Evolutionary conservation across 495 filamentous ascomycete species (phyloP).

Genomic region (Parachaetomium inaequale): DNA sequence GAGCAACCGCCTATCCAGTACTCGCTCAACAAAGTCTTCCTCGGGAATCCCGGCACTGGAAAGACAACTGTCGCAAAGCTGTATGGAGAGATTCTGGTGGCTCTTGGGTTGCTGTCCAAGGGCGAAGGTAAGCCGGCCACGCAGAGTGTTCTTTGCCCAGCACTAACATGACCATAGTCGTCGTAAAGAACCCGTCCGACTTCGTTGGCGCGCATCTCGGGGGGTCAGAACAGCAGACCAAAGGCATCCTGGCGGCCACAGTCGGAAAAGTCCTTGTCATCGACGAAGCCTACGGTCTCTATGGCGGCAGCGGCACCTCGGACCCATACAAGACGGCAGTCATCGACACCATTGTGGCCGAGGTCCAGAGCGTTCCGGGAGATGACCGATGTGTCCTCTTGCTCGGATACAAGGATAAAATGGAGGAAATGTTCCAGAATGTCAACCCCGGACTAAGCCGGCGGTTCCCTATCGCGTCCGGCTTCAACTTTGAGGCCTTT

Average conservation of each 20-base stretch:
- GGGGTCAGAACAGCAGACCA: slow-evolving; percentile 66
- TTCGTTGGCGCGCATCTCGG: slow-evolving; percentile 65
- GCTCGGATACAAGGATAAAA: slow-evolving; percentile 73
- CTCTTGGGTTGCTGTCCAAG: slow-evolving; percentile 57
- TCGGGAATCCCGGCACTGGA: slow-evolving; percentile 68
- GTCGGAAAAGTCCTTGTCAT: slow-evolving; percentile 73
- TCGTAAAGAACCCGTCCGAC: slow-evolving; percentile 69
- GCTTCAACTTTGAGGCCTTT: slow-evolving; percentile 72
- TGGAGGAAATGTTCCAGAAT: slow-evolving; percentile 74
- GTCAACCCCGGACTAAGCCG: slow-evolving; percentile 71
- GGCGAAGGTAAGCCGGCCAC: slow-evolving; percentile 52
- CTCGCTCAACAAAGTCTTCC: slow-evolving; percentile 66
- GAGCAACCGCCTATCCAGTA: slow-evolving; percentile 55
- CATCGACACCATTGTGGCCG: slow-evolving; percentile 76
- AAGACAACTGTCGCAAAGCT: slow-evolving; percentile 76
- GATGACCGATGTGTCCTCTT: slow-evolving; percentile 77
- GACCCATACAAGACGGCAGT: slow-evolving; percentile 64
- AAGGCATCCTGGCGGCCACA: slow-evolving; percentile 62
- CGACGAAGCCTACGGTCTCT: slow-evolving; percentile 67
- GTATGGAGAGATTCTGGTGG: slow-evolving; percentile 62
- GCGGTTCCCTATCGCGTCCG: slow-evolving; percentile 61
- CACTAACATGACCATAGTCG: slow-evolving; percentile 30
- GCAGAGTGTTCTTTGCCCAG: not conserved
- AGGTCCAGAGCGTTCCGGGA: slow-evolving; percentile 71
- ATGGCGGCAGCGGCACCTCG: slow-evolving; percentile 27